Base-by-base conservation (phyloP, 768 basidiomycete species). In the Flagelloscypha sp. region DNA sequence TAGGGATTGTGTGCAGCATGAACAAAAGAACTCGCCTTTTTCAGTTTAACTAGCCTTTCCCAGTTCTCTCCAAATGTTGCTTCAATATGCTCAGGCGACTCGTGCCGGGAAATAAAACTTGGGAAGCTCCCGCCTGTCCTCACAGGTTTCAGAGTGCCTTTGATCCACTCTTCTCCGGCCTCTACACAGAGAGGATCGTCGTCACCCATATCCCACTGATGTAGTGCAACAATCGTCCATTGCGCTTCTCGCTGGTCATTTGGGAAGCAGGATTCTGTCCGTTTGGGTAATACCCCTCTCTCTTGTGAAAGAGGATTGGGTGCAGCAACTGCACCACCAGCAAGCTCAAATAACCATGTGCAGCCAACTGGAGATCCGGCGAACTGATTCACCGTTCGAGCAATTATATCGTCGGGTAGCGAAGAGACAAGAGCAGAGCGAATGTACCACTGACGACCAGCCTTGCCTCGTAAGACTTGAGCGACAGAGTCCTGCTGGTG, bases 311-410 rank as follows among this genome's bases (percentile, higher is more conserved):
- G n/a, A n/a, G n/a, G n/a, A 37, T 84, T 79, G 40, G 72, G 75
- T 52, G 90, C 87, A 0, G 57, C 54, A 25, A 87, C 70, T 1
- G 84, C 84, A 12, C 87, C 87, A 2, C 84, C 90, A 0, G 84
- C 83, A 27, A 90, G 70, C 56, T 95, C 90, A 54, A 94, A 93
- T 6, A 95, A 65, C 90, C 88, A 94, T 11, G 88, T 92, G 63
- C 90, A 93, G 10, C 92, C 92, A 43, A 88, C 76, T 1, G 90
- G 90, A 12, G 86, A 84, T 48, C 81, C 68, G 1, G 81, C 63
- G 58, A 95, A 95, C 46, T 82, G 71, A 17, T 78, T 42, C 20
- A 93, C 86, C 2, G 92, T 92, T 40, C 81, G 65, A 50, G 83
- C 80, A 55, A 93, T 78, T 43, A 89, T 68, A 18, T 90, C 84